Conservation (phyloP, 225 moss, liverwort and hornwort species). For the Ulota crispa region DNA sequence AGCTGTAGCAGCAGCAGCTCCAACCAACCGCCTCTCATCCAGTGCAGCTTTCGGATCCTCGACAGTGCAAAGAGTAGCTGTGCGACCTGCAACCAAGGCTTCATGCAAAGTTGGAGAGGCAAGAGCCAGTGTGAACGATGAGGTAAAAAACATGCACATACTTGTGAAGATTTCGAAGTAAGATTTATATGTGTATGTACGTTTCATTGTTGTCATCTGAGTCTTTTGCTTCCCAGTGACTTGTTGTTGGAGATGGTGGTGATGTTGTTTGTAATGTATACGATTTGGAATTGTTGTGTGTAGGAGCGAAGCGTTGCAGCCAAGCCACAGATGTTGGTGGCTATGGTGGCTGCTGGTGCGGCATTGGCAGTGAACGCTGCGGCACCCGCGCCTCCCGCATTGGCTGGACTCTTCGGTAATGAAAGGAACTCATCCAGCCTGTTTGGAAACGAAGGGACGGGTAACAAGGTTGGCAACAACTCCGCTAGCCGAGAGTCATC, state of each 20-base stretch:
- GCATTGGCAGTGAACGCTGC: conserved; percentile 12
- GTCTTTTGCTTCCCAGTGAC: not conserved
- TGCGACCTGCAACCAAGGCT: not conserved
- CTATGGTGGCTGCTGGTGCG: conserved; percentile 28
- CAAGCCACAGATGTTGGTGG: conserved; percentile 15
- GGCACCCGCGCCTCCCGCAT: conserved; percentile 14
- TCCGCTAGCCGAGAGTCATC: not conserved
- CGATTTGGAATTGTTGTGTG: not conserved
- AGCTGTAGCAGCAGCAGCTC: not conserved
- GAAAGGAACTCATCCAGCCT: conserved; percentile 2
- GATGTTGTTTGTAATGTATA: not conserved
- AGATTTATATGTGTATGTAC: not conserved
- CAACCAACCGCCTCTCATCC: conserved; percentile 18
- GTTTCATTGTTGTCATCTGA: not conserved
- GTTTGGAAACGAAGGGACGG: conserved; percentile 22
- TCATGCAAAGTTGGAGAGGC: conserved; percentile 14
- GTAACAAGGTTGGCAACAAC: conserved; percentile 23
- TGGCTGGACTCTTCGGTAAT: conserved; percentile 23
- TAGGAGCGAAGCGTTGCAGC: conserved; percentile 5
- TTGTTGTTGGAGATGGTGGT: not conserved
- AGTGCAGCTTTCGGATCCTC: conserved; percentile 21
- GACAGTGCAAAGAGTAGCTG: not conserved
- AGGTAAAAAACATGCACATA: conserved; percentile 3
- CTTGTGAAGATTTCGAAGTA: not conserved
- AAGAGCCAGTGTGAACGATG: conserved; percentile 18